Evolutionary conservation across 331 rosid species (phyloP).

Genomic region (Saraca asoca): DNA sequence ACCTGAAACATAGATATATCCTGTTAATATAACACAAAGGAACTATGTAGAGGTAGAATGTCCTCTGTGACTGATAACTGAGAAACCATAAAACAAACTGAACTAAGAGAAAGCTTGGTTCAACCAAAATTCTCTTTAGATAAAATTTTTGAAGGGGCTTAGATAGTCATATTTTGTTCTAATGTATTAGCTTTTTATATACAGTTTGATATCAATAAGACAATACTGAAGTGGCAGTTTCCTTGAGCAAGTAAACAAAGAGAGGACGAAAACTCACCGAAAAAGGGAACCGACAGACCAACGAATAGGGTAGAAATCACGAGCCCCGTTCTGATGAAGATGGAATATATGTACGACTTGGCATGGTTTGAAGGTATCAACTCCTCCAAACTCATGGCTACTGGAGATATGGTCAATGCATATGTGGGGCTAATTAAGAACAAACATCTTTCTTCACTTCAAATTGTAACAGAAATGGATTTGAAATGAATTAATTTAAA

Average conservation of each 20-base stretch:
- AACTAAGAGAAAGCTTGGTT: too few relatives aligned
- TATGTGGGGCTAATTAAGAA: slow-evolving; percentile 75
- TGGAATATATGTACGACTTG: slow-evolving; percentile 56
- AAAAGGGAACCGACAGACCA: slow-evolving; percentile 83
- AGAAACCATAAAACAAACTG: too few relatives aligned
- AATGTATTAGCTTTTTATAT: background rate
- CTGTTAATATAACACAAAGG: too few relatives aligned
- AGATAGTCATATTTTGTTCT: background rate
- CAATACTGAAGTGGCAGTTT: background rate
- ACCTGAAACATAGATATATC: too few relatives aligned
- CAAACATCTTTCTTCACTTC: slow-evolving; percentile 21
- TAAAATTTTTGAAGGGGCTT: too few relatives aligned
- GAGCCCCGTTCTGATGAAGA: slow-evolving; percentile 76
- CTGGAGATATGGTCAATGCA: slow-evolving; percentile 94
- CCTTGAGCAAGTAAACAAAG: background rate
- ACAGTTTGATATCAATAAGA: slow-evolving; percentile 12
- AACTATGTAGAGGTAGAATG: too few relatives aligned
- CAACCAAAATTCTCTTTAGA: too few relatives aligned
- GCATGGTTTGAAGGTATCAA: slow-evolving; percentile 69
- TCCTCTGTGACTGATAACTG: too few relatives aligned
- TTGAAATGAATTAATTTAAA: slow-evolving; percentile 7
- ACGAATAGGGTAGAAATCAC: slow-evolving; percentile 79
- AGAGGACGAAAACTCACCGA: slow-evolving; percentile 57
- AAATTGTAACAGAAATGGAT: background rate
- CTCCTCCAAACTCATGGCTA: slow-evolving; percentile 92